Evolutionary conservation across 306 rosid species (phyloP).

Genomic region (Glycyrrhiza uralensis): DNA sequence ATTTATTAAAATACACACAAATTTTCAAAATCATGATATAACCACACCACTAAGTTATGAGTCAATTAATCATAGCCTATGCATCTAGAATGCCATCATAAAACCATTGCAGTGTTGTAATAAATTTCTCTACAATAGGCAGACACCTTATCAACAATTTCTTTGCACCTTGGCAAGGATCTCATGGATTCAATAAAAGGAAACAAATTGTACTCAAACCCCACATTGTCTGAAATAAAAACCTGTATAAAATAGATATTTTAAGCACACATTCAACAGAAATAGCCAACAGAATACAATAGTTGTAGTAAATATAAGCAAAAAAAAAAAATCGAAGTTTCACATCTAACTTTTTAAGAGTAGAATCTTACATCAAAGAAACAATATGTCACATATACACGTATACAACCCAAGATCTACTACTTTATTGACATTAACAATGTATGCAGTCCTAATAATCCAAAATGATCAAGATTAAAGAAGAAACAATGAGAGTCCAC

Average conservation of each 20-base stretch:
- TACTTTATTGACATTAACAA: slow-evolving; percentile 4
- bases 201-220: background rate
- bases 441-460: background rate
- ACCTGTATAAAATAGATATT: background rate
- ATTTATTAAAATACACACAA: background rate
- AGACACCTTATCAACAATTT: slow-evolving; percentile 8
- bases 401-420: too few relatives aligned
- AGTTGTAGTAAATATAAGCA: background rate
- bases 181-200: background rate
- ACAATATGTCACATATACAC: too few relatives aligned
- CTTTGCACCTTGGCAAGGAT: background rate
- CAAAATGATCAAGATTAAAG: background rate
- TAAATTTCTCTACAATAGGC: background rate
- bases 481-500: background rate
- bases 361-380: too few relatives aligned
- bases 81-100: background rate
- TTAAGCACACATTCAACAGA: background rate
- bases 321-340: background rate
- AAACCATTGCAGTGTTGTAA: background rate
- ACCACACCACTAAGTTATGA: background rate
- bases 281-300: background rate
- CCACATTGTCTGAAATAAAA: background rate
- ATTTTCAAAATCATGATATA: background rate
- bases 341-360: background rate
- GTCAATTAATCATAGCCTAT: background rate